Evolutionary conservation across 2,329 filamentous ascomycete species (phyloP), one percentile per base, ranked within the genome.

Genomic region (Penicillium olsonii): DNA sequence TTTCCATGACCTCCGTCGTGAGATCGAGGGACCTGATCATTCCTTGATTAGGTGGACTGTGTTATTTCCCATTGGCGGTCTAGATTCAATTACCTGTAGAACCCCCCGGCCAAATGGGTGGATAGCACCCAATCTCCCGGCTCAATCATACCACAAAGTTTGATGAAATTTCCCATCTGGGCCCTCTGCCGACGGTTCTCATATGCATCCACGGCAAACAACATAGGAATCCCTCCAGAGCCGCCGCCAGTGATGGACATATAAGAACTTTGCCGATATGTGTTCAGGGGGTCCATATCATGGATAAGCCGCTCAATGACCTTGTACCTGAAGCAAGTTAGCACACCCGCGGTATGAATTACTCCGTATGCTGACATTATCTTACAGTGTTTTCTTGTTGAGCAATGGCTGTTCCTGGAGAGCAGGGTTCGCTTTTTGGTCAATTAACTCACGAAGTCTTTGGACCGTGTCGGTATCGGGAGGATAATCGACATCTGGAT

Each of bases 101-200:
- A 60, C 10, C 57, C 40, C 0, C 72, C 71, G 0, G 57, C 56
- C 2, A 50, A 56, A 48, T 78, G 74, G 1, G 64, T 63, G 0
- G 74, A 67, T 20, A 77, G n/a, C 3, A 73, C 64, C 66, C 73
- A 74, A 50, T 78, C 75, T 0, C 63, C 63, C 0, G 57, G 54
- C 6, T 64, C 53, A 1, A 76, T 53, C 0, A 75, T n/a, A 0
- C 69, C 64, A 11, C 17, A 20, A 5, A 4, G 59, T 58, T 24
- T 38, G 11, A 38, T 43, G 56, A 2, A 76, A 50, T 57, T 44
- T 0, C 73, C 74, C 11, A 69, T 66, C 0, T 53, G 49, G 4
- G 64, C 63, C 37, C 75, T 61, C 1, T 78, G 75, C 1, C 52
- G 53, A 1, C 75, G 72, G 20, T 76, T 78, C 45, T 78, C 75